Evolutionary conservation across 2,329 filamentous ascomycete species (phyloP), one percentile per base, ranked within the genome.

Genomic region (Aspergillus persii): DNA sequence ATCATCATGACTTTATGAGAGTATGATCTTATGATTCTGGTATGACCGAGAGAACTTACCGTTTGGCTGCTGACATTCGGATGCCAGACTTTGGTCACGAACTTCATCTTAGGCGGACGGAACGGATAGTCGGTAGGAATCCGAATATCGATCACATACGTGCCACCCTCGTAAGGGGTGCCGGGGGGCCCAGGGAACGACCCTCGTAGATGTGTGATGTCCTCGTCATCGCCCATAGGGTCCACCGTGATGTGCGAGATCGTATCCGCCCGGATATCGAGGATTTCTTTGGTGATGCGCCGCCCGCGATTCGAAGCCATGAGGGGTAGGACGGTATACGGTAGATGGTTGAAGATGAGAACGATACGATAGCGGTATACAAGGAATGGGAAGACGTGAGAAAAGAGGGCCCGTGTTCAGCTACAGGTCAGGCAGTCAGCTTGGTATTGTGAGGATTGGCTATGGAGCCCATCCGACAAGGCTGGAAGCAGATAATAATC

Each of bases 41-140:
- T 3, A 9, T 12, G 27, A 12, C 9, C n/a, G 18, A 9, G 33
- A 23, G 8, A 18, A 81, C 88, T 71, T 79, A 96, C 92, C 46
- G 93, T 97, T 74, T 95, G 90, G 70, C 90, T 94, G 82, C 91
- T 96, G 78, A 99, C 86, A 72, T 99, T 99, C 36, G 95, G 95
- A 75, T 99, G 95, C 93, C 93, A 99, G 68, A 98, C 89, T 76
- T 89, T 93, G 64, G 95, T 99, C 64, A 89, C 85, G 72, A 98
- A 98, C 69, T 86, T 89, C 89, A 99, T 98, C 60, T 86, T 76
- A 4, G 95, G 95, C 3, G 94, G 91, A 68, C 92, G 90, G 80
- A 99, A 99, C 0, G 95, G 95, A 71, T 99, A 99, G 66, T 90
- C 90, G 62, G 85, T 84, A 0, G 94, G 93, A 55, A 99, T 95